phyloP scores from a whole-genome alignment of 768 basidiomycete species.

The Rossbeevera mucosa region DNA sequence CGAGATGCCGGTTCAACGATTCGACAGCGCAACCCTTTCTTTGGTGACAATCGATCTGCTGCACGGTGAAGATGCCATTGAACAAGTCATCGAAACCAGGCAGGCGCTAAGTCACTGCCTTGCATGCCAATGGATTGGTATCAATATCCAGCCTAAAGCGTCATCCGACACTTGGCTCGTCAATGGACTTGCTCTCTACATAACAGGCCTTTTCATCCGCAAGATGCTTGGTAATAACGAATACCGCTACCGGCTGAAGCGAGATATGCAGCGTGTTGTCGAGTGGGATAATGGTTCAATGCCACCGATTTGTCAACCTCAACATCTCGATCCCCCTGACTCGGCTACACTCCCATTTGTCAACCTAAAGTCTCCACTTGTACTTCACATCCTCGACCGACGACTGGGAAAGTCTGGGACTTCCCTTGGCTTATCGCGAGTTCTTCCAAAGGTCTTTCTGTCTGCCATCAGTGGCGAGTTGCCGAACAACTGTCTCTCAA shows the following conservation, averaged over 20 bases:
- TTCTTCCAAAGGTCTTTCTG: slow-evolving; percentile 91
- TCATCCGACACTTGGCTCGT: slow-evolving; percentile 98
- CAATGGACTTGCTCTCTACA: slow-evolving; percentile 87
- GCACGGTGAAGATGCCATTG: slow-evolving; percentile 84
- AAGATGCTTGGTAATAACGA: slow-evolving; percentile 94
- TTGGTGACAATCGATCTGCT: slow-evolving; percentile 77
- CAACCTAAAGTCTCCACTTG: slow-evolving; percentile 93
- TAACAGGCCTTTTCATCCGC: slow-evolving; percentile 81
- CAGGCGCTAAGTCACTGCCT: slow-evolving; percentile 83
- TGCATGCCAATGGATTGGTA: slow-evolving; percentile 94
- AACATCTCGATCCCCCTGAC: slow-evolving; percentile 80
- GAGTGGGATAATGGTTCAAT: slow-evolving; percentile 83
- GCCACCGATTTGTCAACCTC: slow-evolving; percentile 92
- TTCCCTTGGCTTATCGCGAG: slow-evolving; percentile 87
- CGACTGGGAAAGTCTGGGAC: slow-evolving; percentile 93
- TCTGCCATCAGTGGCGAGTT: slow-evolving; percentile 92
- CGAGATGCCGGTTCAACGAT: slow-evolving; percentile 74
- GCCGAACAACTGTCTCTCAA: slow-evolving; percentile 79
- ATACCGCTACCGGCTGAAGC: slow-evolving; percentile 90
- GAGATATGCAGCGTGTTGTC: slow-evolving; percentile 91
- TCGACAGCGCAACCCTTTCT: slow-evolving; percentile 81
- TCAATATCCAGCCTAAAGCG: slow-evolving; percentile 90
- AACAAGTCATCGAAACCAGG: slow-evolving; percentile 88
- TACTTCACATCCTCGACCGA: slow-evolving; percentile 92
- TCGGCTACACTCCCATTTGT: slow-evolving; percentile 76